Conservation (phyloP, 73 alveolate species). For the Tetrahymena malaccensis region DNA sequence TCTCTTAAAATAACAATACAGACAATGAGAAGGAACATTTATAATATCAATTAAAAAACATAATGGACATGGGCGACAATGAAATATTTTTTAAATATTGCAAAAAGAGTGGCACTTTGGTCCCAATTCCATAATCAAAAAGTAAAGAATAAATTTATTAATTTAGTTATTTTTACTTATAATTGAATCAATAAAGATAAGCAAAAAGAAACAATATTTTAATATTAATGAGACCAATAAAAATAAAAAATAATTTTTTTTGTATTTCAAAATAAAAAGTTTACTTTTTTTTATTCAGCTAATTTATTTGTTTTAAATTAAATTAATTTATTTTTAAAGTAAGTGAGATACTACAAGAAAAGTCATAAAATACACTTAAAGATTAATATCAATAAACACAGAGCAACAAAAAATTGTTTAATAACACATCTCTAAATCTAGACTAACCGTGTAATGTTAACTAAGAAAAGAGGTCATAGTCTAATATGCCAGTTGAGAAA, state of each 20-base stretch:
- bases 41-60: not conserved
- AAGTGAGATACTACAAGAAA: not conserved
- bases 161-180: not conserved
- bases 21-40: not conserved
- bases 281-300: too few species aligned
- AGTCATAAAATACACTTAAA: too few species aligned
- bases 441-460: not conserved
- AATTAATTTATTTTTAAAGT: not conserved
- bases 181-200: not conserved
- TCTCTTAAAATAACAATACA: not conserved
- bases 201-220: not conserved
- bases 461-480: not conserved
- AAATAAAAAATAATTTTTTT: too few species aligned
- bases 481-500: not conserved
- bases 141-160: not conserved
- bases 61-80: not conserved
- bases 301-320: too few species aligned
- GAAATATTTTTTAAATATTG: not conserved
- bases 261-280: too few species aligned
- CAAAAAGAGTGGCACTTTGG: not conserved
- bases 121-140: not conserved
- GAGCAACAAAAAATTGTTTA: not conserved
- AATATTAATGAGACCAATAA: too few species aligned
- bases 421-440: not conserved
- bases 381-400: not conserved